These are phyloP conservation scores for Xanthoconium purpureum DNA, from an alignment of 768 basidiomycete genomes.

Conservation along the genomic window DNA sequence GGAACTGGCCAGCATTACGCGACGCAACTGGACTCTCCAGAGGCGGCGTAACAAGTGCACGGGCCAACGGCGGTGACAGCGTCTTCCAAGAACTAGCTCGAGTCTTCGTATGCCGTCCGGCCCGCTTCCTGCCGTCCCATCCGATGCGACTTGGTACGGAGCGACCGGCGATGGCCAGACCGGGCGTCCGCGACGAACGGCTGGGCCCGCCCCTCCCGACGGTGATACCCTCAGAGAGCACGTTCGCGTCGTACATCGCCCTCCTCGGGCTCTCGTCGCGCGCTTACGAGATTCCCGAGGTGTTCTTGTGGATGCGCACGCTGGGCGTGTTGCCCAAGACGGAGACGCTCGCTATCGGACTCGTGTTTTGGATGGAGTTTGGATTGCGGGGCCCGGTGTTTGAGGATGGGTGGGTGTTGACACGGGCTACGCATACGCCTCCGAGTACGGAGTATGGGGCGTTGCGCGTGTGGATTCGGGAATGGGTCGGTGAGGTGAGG, in stretches of 20 bases:
- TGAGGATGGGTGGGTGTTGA: slow-evolving; percentile 37
- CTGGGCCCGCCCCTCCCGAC: slow-evolving; percentile 26
- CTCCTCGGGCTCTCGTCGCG: slow-evolving; percentile 52
- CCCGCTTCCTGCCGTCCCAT: slow-evolving; percentile 9
- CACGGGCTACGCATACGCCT: neutral
- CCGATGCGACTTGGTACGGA: neutral
- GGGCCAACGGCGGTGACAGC: slow-evolving; percentile 14
- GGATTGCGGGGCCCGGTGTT: slow-evolving; percentile 58
- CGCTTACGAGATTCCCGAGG: slow-evolving; percentile 60
- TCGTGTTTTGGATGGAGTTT: slow-evolving; percentile 74
- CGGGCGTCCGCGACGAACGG: neutral
- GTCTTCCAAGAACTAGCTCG: slow-evolving; percentile 21
- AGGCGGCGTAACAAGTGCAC: slow-evolving; percentile 24
- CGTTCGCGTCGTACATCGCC: slow-evolving; percentile 58
- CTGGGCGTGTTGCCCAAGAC: slow-evolving; percentile 51
- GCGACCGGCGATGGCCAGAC: slow-evolving; percentile 3
- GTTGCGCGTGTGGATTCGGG: slow-evolving; percentile 46
- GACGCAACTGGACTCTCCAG: slow-evolving; percentile 36
- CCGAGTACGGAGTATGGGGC: slow-evolving; percentile 24
- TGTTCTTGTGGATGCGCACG: slow-evolving; percentile 71
- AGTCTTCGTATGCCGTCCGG: slow-evolving; percentile 9
- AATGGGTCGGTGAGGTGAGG: slow-evolving; percentile 52
- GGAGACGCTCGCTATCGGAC: slow-evolving; percentile 54
- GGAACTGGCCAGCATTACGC: slow-evolving; percentile 49
- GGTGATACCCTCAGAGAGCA: slow-evolving; percentile 47